Conservation (phyloP, 1,284 basidiomycete genomes). For the Sanghuangporus sanghuang region DNA sequence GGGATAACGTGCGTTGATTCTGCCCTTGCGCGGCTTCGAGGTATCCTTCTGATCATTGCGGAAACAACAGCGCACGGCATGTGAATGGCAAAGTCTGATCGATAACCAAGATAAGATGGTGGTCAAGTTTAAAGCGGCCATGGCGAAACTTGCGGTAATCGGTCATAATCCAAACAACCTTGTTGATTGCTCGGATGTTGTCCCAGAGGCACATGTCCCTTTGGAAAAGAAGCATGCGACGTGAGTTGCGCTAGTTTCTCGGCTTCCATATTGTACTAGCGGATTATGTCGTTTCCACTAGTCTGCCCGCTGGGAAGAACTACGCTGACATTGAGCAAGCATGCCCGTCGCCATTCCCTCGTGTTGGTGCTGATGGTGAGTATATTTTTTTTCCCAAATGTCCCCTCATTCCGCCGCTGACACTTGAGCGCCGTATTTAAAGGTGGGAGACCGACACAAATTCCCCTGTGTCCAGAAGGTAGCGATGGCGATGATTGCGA, state of each 20-base stretch:
- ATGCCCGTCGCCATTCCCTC: conserved; percentile 17
- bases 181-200: conserved; percentile 19
- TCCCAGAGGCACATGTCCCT: conserved; percentile 5
- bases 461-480: conserved; percentile 17
- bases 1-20: conserved; percentile 10
- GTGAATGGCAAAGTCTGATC: conserved; percentile 18
- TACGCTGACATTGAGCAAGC: conserved; percentile 11
- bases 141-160: conserved; percentile 18
- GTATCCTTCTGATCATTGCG: background rate
- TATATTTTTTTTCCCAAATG: background rate
- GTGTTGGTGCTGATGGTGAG: conserved; percentile 11
- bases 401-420: background rate
- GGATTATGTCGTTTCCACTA: background rate
- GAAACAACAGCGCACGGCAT: conserved; percentile 16
- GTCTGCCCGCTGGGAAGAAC: conserved; percentile 18
- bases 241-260: background rate
- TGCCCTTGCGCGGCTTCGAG: background rate
- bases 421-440: background rate
- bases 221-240: background rate
- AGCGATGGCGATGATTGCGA: background rate
- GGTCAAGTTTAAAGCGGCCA: conserved; percentile 15
- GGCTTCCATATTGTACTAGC: background rate
- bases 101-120: conserved; percentile 17
- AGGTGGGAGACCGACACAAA: conserved; percentile 11
- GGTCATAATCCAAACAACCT: conserved; percentile 16